A percentile compares a stretch with the other conserved stretches of the same genome.
Evolutionary conservation across 2,329 filamentous ascomycete species (phyloP).

Genomic region (Venturia effusa): DNA sequence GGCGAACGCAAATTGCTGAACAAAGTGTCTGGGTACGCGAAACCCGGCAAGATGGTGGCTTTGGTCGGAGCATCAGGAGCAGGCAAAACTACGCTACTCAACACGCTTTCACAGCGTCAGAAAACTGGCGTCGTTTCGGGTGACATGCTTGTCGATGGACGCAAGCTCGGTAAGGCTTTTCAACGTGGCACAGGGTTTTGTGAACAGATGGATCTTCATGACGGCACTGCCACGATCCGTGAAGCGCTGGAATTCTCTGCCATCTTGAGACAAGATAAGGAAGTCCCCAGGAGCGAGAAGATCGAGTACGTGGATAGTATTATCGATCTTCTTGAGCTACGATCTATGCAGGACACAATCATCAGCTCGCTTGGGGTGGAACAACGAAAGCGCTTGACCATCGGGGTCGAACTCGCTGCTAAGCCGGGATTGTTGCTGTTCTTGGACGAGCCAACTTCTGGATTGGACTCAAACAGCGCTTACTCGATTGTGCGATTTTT

Average conservation of each 20-base stretch:
- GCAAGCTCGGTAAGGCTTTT: slow-evolving; percentile 49
- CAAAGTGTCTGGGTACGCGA: slow-evolving; percentile 43
- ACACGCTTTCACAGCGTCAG: slow-evolving; percentile 65
- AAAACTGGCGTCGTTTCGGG: slow-evolving; percentile 53
- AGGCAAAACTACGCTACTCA: slow-evolving; percentile 74
- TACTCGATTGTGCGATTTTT: slow-evolving; percentile 55
- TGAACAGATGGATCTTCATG: slow-evolving; percentile 18
- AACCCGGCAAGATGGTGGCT: slow-evolving; percentile 43
- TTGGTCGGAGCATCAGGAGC: slow-evolving; percentile 56
- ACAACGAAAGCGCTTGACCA: slow-evolving; percentile 61
- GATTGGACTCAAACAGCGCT: slow-evolving; percentile 52
- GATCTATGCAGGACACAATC: slow-evolving; percentile 56
- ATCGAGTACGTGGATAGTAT: slow-evolving; percentile 56
- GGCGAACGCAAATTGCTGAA: slow-evolving; percentile 42
- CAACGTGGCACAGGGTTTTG: slow-evolving; percentile 56
- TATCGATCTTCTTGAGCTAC: slow-evolving; percentile 53
- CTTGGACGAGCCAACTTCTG: slow-evolving; percentile 48
- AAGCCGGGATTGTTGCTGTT: slow-evolving; percentile 54
- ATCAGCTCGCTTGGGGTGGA: slow-evolving; percentile 54
- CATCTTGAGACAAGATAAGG: slow-evolving; percentile 9
- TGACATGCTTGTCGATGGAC: slow-evolving; percentile 62
- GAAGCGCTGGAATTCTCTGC: slow-evolving; percentile 12
- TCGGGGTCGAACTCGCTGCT: slow-evolving; percentile 62
- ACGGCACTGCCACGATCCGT: slow-evolving; percentile 32
- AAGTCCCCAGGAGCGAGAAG: slow-evolving; percentile 41